These are phyloP conservation scores for Closterium sp. DNA, from an alignment of 139 green algal genomes.

Conservation along the genomic window DNA sequence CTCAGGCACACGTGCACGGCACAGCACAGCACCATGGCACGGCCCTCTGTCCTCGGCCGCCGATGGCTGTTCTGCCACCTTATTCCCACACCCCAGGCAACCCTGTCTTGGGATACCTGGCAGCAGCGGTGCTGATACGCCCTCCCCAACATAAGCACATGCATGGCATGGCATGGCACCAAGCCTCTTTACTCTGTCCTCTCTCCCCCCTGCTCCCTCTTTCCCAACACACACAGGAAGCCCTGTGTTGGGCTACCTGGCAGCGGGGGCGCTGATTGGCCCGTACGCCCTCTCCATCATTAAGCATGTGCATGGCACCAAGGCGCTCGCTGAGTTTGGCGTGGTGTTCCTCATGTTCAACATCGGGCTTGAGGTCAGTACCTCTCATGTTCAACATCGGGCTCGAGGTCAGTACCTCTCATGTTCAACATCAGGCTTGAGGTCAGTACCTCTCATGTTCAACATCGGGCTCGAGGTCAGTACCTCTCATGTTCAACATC, in stretches of 20 bases:
- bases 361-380: constrained; percentile 58
- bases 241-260: constrained; percentile 93
- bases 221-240: constrained; percentile 27
- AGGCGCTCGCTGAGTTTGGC: constrained; percentile 86
- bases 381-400: background rate
- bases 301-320: constrained; percentile 76
- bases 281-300: constrained; percentile 91
- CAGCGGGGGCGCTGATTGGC: constrained; percentile 87
- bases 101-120: constrained; percentile 93
- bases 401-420: too few relatives aligned
- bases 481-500: too few relatives aligned
- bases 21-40: too few relatives aligned
- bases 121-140: constrained; percentile 88
- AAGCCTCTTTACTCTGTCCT: background rate
- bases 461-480: too few relatives aligned
- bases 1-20: too few relatives aligned
- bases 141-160: too few relatives aligned
- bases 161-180: too few relatives aligned
- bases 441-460: too few relatives aligned
- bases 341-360: constrained; percentile 70
- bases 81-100: constrained; percentile 25
- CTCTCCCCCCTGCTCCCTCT: background rate
- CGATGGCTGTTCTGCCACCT: too few relatives aligned
- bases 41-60: background rate
- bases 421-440: too few relatives aligned